Conservation (phyloP, 345 rosid genomes). For the Citrus sp. region DNA sequence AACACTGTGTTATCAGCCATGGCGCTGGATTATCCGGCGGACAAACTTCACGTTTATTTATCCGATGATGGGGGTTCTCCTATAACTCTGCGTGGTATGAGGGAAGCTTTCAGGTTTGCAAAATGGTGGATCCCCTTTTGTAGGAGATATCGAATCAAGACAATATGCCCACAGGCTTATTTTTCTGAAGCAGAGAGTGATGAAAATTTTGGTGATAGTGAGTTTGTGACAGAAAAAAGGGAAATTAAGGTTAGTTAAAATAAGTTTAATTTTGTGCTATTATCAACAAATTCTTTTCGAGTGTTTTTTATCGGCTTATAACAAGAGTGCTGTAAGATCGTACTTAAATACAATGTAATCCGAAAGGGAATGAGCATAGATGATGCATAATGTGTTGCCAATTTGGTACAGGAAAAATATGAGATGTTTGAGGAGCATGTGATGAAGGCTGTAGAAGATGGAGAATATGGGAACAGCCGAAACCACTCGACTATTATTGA, state of each 20-base stretch:
- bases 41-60: slow-evolving; percentile 42
- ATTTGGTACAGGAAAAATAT: slow-evolving; percentile 9
- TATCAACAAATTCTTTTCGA: background rate
- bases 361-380: background rate
- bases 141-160: slow-evolving; percentile 9
- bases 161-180: background rate
- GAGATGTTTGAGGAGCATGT: slow-evolving; percentile 24
- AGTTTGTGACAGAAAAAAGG: slow-evolving; percentile 13
- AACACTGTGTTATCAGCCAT: slow-evolving; percentile 44
- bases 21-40: slow-evolving; percentile 46
- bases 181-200: slow-evolving; percentile 18
- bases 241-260: slow-evolving; percentile 18
- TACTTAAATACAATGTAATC: background rate
- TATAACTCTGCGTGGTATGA: slow-evolving; percentile 30
- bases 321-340: background rate
- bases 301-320: background rate
- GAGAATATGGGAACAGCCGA: background rate
- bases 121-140: slow-evolving; percentile 53
- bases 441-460: slow-evolving; percentile 4
- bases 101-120: slow-evolving; percentile 40
- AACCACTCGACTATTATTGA: slow-evolving; percentile 30
- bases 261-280: background rate
- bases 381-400: background rate
- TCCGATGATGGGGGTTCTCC: slow-evolving; percentile 40
- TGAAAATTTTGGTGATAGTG: background rate